Evolutionary conservation across 2,329 filamentous ascomycete species (phyloP).

Genomic region (Epichloe sp.): DNA sequence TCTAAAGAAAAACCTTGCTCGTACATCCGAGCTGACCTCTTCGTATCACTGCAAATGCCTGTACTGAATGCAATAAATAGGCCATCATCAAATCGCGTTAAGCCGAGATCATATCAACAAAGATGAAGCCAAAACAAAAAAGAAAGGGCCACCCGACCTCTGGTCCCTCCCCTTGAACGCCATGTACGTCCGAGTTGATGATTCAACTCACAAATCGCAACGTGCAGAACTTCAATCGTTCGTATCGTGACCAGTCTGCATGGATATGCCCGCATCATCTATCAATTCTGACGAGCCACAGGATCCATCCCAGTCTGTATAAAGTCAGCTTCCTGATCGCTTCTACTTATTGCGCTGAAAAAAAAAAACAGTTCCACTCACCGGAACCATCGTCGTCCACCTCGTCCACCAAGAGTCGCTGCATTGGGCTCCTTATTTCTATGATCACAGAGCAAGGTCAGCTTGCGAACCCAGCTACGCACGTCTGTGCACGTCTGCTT

Average conservation of each 20-base stretch:
- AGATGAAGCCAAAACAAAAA: background rate
- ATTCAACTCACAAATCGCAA: constrained; percentile 8
- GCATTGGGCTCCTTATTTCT: constrained; percentile 36
- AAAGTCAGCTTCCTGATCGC: constrained; percentile 8
- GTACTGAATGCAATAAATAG: background rate
- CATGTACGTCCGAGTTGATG: background rate
- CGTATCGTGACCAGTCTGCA: constrained; percentile 28
- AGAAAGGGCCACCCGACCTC: background rate
- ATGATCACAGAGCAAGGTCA: background rate
- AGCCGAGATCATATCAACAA: background rate
- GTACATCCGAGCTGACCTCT: background rate
- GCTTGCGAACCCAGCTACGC: background rate
- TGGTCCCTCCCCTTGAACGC: background rate
- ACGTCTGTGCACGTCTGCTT: background rate
- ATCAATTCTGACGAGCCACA: constrained; percentile 41
- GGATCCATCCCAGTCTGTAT: constrained; percentile 41
- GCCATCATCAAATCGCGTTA: background rate
- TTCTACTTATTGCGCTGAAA: background rate
- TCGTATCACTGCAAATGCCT: background rate
- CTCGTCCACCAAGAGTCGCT: constrained; percentile 41
- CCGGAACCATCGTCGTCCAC: constrained; percentile 46
- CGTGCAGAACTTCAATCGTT: constrained; percentile 17
- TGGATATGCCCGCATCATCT: constrained; percentile 34
- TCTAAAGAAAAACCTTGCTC: background rate
- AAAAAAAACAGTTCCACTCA: constrained; percentile 17